Base-by-base conservation (phyloP, 1,139 yeast species). In the Geotrichum bryndzae region DNA sequence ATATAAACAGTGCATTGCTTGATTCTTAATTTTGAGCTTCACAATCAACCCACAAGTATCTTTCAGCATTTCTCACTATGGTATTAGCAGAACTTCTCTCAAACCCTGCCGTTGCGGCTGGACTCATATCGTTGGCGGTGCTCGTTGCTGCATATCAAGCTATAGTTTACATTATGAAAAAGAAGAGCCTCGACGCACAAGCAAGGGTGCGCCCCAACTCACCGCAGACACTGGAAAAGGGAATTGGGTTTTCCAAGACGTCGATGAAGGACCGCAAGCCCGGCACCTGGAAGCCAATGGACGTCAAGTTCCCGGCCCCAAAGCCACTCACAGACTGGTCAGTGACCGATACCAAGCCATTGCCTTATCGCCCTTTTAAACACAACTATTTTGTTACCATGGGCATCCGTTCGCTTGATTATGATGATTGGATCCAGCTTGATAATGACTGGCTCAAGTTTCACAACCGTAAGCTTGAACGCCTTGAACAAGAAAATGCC, bases 301-400 rank as follows among this genome's bases (percentile, higher is more conserved):
- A 71, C 33, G 84, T 78, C 69, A 71, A 73, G 53, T 76, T 83
- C 11, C 88, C 88, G 0, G 68, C 66, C 0, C 87, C 88, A 2
- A 68, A 72, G 41, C 77, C 81, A 13, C 82, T 69, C 65, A 74
- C 76, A 29, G 71, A 77, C 65, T 85, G 88, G 88, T 80, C 82
- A 62, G 69, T 82, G 56, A 71, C 76, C 10, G 73, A 73, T 1
- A 84, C 88, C 1, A 74, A 72, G 60, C 88, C 90, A 1, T 68
- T 82, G 52, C 86, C 88, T 27, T 84, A 84, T 69, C 75, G 88
- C 61, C 87, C 88, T 0, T 84, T 84, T 71, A 84, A 80, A 69
- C 85, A 82, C 70, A 83, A 81, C 64, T 84, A 84, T 68, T 74
- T 72, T 58, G 74, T 77, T 53, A 64, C 66, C 8, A 64, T 64